These are phyloP conservation scores for Colletotrichum truncatum DNA, from an alignment of 2,329 filamentous ascomycete genomes.

Conservation along the genomic window DNA sequence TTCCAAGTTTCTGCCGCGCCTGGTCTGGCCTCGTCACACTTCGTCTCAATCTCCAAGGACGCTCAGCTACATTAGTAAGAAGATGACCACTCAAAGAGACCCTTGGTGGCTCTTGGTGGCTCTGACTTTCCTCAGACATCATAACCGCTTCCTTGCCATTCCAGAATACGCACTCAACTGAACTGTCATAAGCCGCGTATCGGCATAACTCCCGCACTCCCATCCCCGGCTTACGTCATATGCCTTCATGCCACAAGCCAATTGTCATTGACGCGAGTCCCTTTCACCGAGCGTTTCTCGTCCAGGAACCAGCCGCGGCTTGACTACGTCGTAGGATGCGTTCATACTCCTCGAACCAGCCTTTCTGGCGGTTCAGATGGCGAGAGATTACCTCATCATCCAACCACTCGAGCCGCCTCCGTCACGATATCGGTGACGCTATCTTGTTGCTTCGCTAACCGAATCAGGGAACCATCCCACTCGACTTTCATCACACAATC, in stretches of 20 bases:
- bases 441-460: neutral
- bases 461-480: constrained; percentile 12
- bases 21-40: neutral
- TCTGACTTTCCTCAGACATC: neutral
- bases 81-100: neutral
- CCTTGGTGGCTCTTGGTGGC: too few relatives aligned
- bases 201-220: neutral
- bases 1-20: neutral
- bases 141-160: neutral
- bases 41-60: neutral
- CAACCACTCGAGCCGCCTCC: constrained; percentile 1
- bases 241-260: neutral
- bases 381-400: constrained; percentile 21
- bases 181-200: neutral
- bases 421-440: constrained; percentile 19
- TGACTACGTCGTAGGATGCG: too few relatives aligned
- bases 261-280: too few relatives aligned
- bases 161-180: too few relatives aligned
- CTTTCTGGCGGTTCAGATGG: neutral
- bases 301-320: too few relatives aligned
- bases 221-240: constrained; percentile 7
- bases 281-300: too few relatives aligned
- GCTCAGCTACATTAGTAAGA: neutral
- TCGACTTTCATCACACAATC: neutral
- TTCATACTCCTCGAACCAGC: neutral